phyloP scores from a whole-genome alignment of 2,329 filamentous ascomycete species.

The Trichothecium sympodiale region DNA sequence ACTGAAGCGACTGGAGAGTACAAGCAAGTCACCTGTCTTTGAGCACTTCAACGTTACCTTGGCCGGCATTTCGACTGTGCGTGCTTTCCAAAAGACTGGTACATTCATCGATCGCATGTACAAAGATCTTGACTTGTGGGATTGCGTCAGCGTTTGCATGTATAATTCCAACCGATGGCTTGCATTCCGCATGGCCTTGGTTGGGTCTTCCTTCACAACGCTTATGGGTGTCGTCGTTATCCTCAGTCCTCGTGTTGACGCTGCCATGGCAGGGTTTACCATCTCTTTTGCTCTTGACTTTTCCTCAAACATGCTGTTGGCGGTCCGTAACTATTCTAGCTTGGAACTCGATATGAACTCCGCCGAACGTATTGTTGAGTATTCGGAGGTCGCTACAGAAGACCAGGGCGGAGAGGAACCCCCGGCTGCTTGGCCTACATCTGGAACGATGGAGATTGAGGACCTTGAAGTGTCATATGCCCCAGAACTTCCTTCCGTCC shows the following conservation, averaged over 20 bases:
- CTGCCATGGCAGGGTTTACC: constrained; percentile 64
- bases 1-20: constrained; percentile 67
- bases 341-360: constrained; percentile 73
- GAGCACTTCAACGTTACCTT: constrained; percentile 68
- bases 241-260: constrained; percentile 47
- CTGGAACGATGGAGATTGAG: constrained; percentile 62
- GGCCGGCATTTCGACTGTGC: constrained; percentile 62
- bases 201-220: constrained; percentile 59
- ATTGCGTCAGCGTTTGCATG: constrained; percentile 53
- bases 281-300: constrained; percentile 65
- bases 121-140: constrained; percentile 55
- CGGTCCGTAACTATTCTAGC: constrained; percentile 56
- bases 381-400: constrained; percentile 58
- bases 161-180: constrained; percentile 72
- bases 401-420: constrained; percentile 48
- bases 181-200: constrained; percentile 57
- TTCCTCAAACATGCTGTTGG: constrained; percentile 50
- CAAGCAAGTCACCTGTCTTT: constrained; percentile 66
- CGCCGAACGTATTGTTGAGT: constrained; percentile 66
- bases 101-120: constrained; percentile 63
- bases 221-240: constrained; percentile 56
- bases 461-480: constrained; percentile 65
- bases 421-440: constrained; percentile 64
- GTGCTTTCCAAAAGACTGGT: constrained; percentile 59
- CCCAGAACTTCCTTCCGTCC: constrained; percentile 55